Base-by-base conservation (phyloP, 1,139 yeast species). In the Oligophagozyma castellii region DNA sequence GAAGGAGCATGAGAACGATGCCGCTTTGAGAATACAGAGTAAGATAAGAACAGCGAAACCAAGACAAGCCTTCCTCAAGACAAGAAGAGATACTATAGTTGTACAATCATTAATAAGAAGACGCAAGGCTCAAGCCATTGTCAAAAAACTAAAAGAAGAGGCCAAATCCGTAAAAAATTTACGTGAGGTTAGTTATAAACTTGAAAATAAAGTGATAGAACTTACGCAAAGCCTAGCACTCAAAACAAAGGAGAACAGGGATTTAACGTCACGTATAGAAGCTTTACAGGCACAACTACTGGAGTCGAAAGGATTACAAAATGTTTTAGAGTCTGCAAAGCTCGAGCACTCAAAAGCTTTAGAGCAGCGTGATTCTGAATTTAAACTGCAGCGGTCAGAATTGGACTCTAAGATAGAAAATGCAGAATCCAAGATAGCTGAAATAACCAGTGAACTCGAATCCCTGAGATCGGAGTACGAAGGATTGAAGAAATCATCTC, bases 161-260 rank as follows among this genome's bases (percentile, higher is more conserved):
- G 95, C 95, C 23, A 83, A 83, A 53, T 81, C 94, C 14, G 93
- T 83, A 27, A 77, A 75, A 51, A 93, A 78, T 49, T 68, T 81
- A 62, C 73, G 81, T 56, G 95, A 89, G 53, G 93, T 83, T 23
- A 83, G 93, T 46, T 89, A 83, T 58, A 74, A 79, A 52, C 68
- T 89, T 47, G 98, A 92, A 55, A 89, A 86, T 56, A 89, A 89
- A 64, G 96, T 92, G 14, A 84, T 89, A 40, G 94, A 86, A 55
- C 70, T 92, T 40, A 84, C 95, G 1, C 94, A 86, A 53, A 70
- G 76, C 6, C 64, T 86, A 41, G 73, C 93, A 1, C 57, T 74
- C 16, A 78, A 79, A 56, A 73, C 76, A 23, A 78, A 71, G 44
- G 95, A 83, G 44, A 86, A 84, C 56, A 78, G 76, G 59, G 67